Evolutionary conservation across 176 grass and related monocot genomes (phyloP), one percentile per base, ranked within the genome.

Genomic region (Triticum turgidum): DNA sequence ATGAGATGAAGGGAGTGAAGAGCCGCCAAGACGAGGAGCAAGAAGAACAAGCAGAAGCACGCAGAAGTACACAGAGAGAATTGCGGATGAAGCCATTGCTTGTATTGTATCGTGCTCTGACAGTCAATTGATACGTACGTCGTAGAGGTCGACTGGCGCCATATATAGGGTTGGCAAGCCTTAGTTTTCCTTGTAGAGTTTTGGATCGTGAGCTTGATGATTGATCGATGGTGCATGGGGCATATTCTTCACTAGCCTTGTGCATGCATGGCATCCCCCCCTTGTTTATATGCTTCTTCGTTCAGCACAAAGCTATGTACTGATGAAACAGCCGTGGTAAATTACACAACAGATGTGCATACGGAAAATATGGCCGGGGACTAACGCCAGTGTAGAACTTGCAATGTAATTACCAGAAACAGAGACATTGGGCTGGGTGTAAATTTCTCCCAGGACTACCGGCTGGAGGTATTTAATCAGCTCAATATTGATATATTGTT

Each of bases 271-370:
- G 49, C 9, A 42, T 42, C 9, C 9, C 9, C 9, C 0, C 4
- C 15, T 61, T 80, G 51, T 80, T 71, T 58, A 2, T 29, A 32
- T 33, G 65, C 3, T 14, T 30, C 79, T 2, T 12, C 61, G 72
- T 61, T 88, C 18, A 42, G 5, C 34, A 34, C 86, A 88, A 88
- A n/a, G 85, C 27, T 5, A n/a, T 32, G 27, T 34, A 45, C 12
- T 5, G 45, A 5, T 45, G 42, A 11, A 45, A 45, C 10, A 45
- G 0, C 3, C 42, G 11, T 45, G 42, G 11, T 45, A 45, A 45
- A 45, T 45, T 45, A 45, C 42, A 45, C 3, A 45, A 12, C 42
- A 45, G 3, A 11, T 45, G 42, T 45, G 3, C 3, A 45, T 41
- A 45, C 42, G 42, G 11, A 12, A 45, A 45, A 45, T 45, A 12